phyloP scores from a whole-genome alignment of 768 basidiomycete genomes.

The Tulasnella sp. region DNA sequence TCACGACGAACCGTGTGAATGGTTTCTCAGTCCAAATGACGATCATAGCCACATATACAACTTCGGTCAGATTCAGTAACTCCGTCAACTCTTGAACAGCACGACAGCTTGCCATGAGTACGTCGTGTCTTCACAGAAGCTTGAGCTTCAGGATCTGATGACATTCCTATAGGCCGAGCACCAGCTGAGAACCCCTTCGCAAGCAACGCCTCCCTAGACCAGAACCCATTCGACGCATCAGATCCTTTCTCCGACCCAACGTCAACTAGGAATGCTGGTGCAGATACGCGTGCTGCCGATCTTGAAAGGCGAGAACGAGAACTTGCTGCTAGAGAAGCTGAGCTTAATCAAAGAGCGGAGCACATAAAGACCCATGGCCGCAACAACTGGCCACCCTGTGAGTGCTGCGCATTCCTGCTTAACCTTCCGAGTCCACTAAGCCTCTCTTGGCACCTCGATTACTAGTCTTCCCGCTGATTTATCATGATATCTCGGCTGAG shows the following conservation, averaged over 20 bases:
- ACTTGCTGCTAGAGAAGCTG: slow-evolving; percentile 54
- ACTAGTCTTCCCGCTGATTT: slow-evolving; percentile 86
- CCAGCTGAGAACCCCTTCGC: slow-evolving; percentile 67
- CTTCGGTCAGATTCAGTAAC: neutral
- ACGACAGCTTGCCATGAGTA: slow-evolving; percentile 4
- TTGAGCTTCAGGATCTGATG: neutral
- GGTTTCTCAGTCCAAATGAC: neutral
- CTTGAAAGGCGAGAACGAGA: slow-evolving; percentile 73
- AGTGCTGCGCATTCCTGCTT: slow-evolving; percentile 29
- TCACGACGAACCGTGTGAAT: neutral
- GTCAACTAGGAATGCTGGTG: slow-evolving; percentile 31
- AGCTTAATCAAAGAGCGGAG: slow-evolving; percentile 36
- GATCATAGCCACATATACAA: slow-evolving; percentile 1
- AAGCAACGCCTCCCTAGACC: slow-evolving; percentile 74
- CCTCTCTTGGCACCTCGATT: slow-evolving; percentile 13
- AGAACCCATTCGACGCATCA: slow-evolving; percentile 67
- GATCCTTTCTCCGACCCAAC: slow-evolving; percentile 46
- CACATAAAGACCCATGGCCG: slow-evolving; percentile 65
- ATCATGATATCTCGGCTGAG: slow-evolving; percentile 85
- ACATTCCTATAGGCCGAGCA: slow-evolving; percentile 9
- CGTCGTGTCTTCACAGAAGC: neutral
- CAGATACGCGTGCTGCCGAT: slow-evolving; percentile 42
- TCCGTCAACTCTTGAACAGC: neutral
- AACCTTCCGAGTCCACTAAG: neutral
- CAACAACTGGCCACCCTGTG: slow-evolving; percentile 92